Evolutionary conservation across 225 moss, liverwort and hornwort genomes (phyloP).

Genomic region (Thuidium tamariscinum): DNA sequence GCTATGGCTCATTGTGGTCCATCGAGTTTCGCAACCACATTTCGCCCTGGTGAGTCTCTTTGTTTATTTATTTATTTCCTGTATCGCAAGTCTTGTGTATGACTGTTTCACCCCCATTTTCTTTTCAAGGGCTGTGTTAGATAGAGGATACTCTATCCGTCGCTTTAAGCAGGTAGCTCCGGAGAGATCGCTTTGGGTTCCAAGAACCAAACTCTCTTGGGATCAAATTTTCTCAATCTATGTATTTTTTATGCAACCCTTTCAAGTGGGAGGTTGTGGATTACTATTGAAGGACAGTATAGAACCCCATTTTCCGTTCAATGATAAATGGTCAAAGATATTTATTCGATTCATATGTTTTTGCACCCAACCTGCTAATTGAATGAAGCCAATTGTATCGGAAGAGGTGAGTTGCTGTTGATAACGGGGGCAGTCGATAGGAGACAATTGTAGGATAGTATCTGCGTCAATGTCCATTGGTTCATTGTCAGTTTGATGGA

Average conservation of each 20-base stretch:
- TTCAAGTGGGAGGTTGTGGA: neutral
- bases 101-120: neutral
- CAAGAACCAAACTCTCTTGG: neutral
- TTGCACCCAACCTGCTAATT: neutral
- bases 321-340: neutral
- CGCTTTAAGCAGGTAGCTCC: neutral
- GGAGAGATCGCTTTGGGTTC: neutral
- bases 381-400: neutral
- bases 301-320: neutral
- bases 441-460: neutral
- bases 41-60: constrained; percentile 31
- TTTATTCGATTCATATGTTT: neutral
- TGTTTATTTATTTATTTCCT: neutral
- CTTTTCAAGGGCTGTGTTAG: neutral
- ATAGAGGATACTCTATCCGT: neutral
- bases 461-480: neutral
- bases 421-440: neutral
- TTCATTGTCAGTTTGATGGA: neutral
- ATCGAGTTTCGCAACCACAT: constrained; percentile 26
- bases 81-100: neutral
- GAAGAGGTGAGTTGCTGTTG: neutral
- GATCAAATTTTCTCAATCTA: neutral
- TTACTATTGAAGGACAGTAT: neutral
- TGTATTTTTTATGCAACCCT: neutral
- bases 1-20: constrained; percentile 69